Percentiles rank a stretch among this genome's conserved stretches.
These are phyloP conservation scores for Ceratopteris richardii DNA, from an alignment of 75 land plant species.

Conservation along the genomic window DNA sequence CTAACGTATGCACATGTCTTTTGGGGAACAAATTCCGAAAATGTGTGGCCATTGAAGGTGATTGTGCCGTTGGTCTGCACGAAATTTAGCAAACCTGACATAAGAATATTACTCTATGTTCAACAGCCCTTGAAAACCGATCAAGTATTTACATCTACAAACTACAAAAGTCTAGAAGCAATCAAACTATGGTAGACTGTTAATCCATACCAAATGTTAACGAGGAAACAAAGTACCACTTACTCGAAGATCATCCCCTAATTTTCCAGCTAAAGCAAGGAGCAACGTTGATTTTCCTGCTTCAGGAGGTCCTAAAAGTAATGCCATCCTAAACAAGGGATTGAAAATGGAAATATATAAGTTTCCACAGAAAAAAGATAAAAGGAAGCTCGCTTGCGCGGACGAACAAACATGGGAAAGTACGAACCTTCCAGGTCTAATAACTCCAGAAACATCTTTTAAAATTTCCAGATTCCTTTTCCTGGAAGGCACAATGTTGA, in stretches of 20 bases:
- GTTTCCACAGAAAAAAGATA: too few species aligned
- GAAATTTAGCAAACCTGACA: too few species aligned
- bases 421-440: slow-evolving; percentile 53
- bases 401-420: not conserved
- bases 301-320: slow-evolving; percentile 30
- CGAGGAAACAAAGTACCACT: too few species aligned
- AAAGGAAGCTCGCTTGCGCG: too few species aligned
- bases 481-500: slow-evolving; percentile 40
- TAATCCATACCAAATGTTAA: too few species aligned
- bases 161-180: not conserved
- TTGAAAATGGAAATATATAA: not conserved
- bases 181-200: too few species aligned
- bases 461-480: slow-evolving; percentile 47
- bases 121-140: too few species aligned
- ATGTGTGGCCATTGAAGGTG: slow-evolving; percentile 61
- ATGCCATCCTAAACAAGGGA: slow-evolving; percentile 7
- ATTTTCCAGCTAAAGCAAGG: slow-evolving; percentile 29
- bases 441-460: slow-evolving; percentile 53
- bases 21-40: slow-evolving; percentile 69
- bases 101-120: not conserved
- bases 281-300: slow-evolving; percentile 36
- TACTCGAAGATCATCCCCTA: slow-evolving; percentile 2
- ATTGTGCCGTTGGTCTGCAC: slow-evolving; percentile 51
- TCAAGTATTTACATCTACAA: too few species aligned
- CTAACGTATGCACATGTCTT: slow-evolving; percentile 77